Evolutionary conservation across 768 basidiomycete genomes (phyloP).

Genomic region (Boletellus sp.): DNA sequence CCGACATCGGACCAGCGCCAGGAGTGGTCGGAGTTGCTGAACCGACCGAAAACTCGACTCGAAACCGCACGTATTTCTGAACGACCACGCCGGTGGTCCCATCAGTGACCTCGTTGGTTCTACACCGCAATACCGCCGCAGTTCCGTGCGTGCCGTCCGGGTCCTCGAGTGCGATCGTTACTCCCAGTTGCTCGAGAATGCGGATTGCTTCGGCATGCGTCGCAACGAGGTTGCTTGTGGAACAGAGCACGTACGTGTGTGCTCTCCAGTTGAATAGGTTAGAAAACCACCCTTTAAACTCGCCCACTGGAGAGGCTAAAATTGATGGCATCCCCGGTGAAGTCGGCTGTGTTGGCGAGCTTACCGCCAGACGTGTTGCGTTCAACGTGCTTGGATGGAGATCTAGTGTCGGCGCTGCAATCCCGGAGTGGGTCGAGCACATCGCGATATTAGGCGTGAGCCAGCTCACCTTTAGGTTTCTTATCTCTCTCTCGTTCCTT

Average conservation of each 20-base stretch:
- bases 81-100: constrained; percentile 36
- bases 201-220: constrained; percentile 65
- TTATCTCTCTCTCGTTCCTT: constrained; percentile 49
- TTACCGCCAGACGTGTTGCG: constrained; percentile 46
- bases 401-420: constrained; percentile 55
- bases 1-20: no score
- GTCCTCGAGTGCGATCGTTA: constrained; percentile 59
- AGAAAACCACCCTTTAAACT: constrained; percentile 92
- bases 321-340: constrained; percentile 36
- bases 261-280: constrained; percentile 92
- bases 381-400: constrained; percentile 38
- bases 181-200: constrained; percentile 63
- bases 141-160: constrained; percentile 28
- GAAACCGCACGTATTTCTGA: constrained; percentile 78
- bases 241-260: constrained; percentile 53
- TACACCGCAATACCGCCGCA: constrained; percentile 45
- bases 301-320: constrained; percentile 71
- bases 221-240: constrained; percentile 48
- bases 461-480: constrained; percentile 48
- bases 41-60: constrained; percentile 64
- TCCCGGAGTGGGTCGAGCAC: not conserved
- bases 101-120: constrained; percentile 47
- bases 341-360: constrained; percentile 47
- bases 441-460: not conserved
- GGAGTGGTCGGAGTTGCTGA: constrained; percentile 8